A percentile compares a stretch with the other conserved stretches of the same genome.
phyloP scores from a whole-genome alignment of 768 basidiomycete genomes.

The Antrodiella citrinella region DNA sequence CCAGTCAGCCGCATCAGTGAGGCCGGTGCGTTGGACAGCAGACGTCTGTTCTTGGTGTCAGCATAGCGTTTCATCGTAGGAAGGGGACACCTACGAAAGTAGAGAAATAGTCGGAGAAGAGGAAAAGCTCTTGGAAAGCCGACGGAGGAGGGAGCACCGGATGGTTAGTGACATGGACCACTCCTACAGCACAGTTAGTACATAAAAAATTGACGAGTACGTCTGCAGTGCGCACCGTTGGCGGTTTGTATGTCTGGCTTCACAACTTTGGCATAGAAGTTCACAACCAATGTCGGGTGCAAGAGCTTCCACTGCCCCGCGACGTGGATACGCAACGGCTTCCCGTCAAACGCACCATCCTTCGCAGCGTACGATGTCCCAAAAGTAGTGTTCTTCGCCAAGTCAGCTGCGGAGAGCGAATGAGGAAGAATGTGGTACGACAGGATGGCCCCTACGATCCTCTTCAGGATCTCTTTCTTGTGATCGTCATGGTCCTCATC shows the following conservation, averaged over 20 bases:
- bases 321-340: slow-evolving; percentile 39
- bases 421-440: slow-evolving; percentile 49
- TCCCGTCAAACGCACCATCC: slow-evolving; percentile 33
- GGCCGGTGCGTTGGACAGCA: slow-evolving; percentile 42
- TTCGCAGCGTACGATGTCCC: slow-evolving; percentile 36
- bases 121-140: slow-evolving; percentile 39
- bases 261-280: slow-evolving; percentile 38
- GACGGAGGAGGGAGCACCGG: slow-evolving; percentile 51
- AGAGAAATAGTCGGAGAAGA: slow-evolving; percentile 36
- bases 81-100: slow-evolving; percentile 32
- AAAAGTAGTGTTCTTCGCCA: slow-evolving; percentile 48
- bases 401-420: slow-evolving; percentile 26
- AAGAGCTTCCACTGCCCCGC: slow-evolving; percentile 21
- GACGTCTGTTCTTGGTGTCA: slow-evolving; percentile 34
- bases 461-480: slow-evolving; percentile 43
- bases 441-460: slow-evolving; percentile 44
- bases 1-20: slow-evolving; percentile 38
- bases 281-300: slow-evolving; percentile 29
- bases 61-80: background rate
- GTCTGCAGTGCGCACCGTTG: slow-evolving; percentile 51
- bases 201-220: too few species aligned
- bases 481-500: slow-evolving; percentile 29
- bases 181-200: slow-evolving; percentile 27
- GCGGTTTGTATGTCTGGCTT: slow-evolving; percentile 32
- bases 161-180: slow-evolving; percentile 46